These are phyloP conservation scores for Zalaria sp. DNA, from an alignment of 2,329 filamentous ascomycete genomes.

Conservation along the genomic window DNA sequence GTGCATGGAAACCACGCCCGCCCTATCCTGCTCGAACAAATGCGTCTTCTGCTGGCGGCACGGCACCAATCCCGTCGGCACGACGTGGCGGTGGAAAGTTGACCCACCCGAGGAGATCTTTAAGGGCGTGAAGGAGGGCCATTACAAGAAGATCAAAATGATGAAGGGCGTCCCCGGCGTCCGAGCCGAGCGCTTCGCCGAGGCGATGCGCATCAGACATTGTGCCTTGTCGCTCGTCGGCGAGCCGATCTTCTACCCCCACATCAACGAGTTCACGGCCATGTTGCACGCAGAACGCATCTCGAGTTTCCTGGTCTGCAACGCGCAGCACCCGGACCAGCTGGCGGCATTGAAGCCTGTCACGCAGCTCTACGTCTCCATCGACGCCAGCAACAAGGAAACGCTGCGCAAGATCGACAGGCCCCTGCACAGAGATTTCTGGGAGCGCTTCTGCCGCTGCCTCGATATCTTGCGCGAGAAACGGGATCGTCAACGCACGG, in stretches of 20 bases:
- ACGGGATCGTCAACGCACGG: slow-evolving; percentile 75
- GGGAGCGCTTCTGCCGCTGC: slow-evolving; percentile 87
- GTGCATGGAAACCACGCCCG: slow-evolving; percentile 96
- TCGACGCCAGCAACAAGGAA: slow-evolving; percentile 85
- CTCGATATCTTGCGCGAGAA: slow-evolving; percentile 77
- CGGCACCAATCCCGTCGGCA: slow-evolving; percentile 91
- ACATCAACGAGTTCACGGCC: slow-evolving; percentile 82
- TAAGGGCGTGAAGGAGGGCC: slow-evolving; percentile 73
- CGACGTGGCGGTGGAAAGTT: slow-evolving; percentile 92
- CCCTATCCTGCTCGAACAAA: slow-evolving; percentile 92
- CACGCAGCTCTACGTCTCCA: slow-evolving; percentile 91
- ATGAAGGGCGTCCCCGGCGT: slow-evolving; percentile 88
- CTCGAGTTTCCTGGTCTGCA: slow-evolving; percentile 90
- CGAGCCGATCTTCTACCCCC: slow-evolving; percentile 96
- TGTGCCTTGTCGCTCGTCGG: slow-evolving; percentile 87
- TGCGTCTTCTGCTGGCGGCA: slow-evolving; percentile 99
- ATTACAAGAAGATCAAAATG: slow-evolving; percentile 98
- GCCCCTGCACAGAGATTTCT: slow-evolving; percentile 89
- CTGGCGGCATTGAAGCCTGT: slow-evolving; percentile 69
- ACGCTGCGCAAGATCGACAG: slow-evolving; percentile 79
- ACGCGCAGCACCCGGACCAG: slow-evolving; percentile 90
- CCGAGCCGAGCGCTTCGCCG: slow-evolving; percentile 76
- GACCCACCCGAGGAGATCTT: slow-evolving; percentile 86
- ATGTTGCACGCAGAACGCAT: slow-evolving; percentile 79
- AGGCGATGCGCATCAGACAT: slow-evolving; percentile 86